A percentile compares a stretch with the other conserved stretches of the same genome.
Conservation (phyloP, 2,329 filamentous ascomycete genomes). For the Sporothrix dimorphospora region DNA sequence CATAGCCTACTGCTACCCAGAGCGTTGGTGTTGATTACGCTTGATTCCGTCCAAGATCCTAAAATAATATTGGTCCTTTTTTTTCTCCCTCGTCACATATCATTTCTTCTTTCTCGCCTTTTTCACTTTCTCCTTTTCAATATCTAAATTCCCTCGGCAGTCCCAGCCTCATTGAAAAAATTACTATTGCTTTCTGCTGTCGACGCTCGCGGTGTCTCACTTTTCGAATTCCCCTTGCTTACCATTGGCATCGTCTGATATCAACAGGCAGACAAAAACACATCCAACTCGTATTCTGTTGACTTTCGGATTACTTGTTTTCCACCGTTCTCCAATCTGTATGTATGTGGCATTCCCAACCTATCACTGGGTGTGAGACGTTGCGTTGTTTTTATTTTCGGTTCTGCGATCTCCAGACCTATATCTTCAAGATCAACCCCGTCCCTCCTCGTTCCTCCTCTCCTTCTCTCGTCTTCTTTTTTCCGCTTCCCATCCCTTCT, state of each 20-base stretch:
- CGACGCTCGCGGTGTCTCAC: background rate
- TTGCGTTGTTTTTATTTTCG: background rate
- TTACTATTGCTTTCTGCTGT: background rate
- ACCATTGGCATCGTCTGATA: background rate
- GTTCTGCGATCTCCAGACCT: constrained; percentile 4
- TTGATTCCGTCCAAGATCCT: background rate
- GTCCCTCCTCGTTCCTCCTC: background rate
- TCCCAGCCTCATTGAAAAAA: background rate
- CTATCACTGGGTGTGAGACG: background rate
- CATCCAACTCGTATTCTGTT: background rate
- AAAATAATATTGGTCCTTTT: background rate
- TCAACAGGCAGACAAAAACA: background rate
- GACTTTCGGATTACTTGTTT: background rate
- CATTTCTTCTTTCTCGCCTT: background rate
- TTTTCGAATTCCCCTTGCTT: background rate
- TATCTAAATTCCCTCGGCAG: constrained; percentile 6
- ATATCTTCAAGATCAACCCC: constrained; percentile 11
- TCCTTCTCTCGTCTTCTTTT: background rate
- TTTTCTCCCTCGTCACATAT: constrained; percentile 4
- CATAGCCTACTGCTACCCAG: background rate
- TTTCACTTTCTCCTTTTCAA: background rate
- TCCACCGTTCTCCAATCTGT: background rate
- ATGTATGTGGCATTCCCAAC: no score
- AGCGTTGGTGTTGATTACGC: background rate
- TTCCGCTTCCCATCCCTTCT: constrained; percentile 9